These are phyloP conservation scores for Rhexocercosporidium sp. DNA, from an alignment of 2,329 filamentous ascomycete species.

Conservation along the genomic window DNA sequence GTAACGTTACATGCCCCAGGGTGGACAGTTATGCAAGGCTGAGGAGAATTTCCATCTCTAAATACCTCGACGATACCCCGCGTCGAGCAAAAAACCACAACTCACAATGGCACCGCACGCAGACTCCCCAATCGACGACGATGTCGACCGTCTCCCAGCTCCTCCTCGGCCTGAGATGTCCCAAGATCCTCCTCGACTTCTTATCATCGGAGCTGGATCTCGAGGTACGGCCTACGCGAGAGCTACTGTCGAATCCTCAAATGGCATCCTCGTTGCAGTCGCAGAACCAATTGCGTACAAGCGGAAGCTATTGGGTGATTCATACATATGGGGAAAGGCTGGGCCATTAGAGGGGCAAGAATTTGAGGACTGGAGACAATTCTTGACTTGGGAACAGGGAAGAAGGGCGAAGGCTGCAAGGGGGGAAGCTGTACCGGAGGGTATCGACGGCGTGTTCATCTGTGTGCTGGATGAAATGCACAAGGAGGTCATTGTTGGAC, in stretches of 20 bases:
- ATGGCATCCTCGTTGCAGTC: slow-evolving; percentile 75
- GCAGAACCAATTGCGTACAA: slow-evolving; percentile 84
- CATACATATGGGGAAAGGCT: slow-evolving; percentile 71
- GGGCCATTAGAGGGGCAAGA: slow-evolving; percentile 64
- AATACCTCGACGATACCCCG: slow-evolving; percentile 2
- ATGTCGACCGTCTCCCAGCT: slow-evolving; percentile 34
- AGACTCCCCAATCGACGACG: slow-evolving; percentile 27
- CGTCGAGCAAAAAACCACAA: background rate
- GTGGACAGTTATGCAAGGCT: slow-evolving; percentile 25
- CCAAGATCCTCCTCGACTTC: slow-evolving; percentile 63
- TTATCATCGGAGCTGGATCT: slow-evolving; percentile 83
- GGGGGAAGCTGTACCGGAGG: slow-evolving; percentile 50
- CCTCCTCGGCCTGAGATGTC: slow-evolving; percentile 42
- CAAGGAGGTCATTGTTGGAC: slow-evolving; percentile 75
- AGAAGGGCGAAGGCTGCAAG: slow-evolving; percentile 60
- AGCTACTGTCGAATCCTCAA: slow-evolving; percentile 67
- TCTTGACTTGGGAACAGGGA: slow-evolving; percentile 71
- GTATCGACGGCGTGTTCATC: slow-evolving; percentile 65
- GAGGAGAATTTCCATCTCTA: slow-evolving; percentile 8
- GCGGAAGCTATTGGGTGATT: slow-evolving; percentile 69
- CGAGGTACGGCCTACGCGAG: slow-evolving; percentile 77
- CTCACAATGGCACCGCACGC: slow-evolving; percentile 39
- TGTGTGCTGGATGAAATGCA: slow-evolving; percentile 90
- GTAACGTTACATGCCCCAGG: slow-evolving; percentile 31
- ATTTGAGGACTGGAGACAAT: slow-evolving; percentile 77